These are phyloP conservation scores for Mimosa bimucronata DNA, from an alignment of 306 rosid species.

Conservation along the genomic window DNA sequence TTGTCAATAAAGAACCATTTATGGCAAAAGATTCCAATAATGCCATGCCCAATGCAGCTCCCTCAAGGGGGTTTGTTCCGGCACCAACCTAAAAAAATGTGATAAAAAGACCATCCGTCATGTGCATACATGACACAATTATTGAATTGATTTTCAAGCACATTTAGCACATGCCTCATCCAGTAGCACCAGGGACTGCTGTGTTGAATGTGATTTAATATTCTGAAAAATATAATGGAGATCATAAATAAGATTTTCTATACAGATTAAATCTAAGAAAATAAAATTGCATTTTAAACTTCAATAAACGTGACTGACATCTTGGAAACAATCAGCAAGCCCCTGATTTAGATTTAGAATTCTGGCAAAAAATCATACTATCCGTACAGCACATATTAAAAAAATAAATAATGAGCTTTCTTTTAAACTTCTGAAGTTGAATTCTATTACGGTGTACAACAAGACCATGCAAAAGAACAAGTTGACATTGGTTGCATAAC, in stretches of 20 bases:
- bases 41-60: conserved; percentile 97
- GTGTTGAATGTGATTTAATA: conserved; percentile 73
- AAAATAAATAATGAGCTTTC: background rate
- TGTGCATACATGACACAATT: conserved; percentile 14
- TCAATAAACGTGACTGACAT: background rate
- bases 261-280: conserved; percentile 1
- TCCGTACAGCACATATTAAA: background rate
- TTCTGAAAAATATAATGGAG: conserved; percentile 59
- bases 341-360: conserved; percentile 6
- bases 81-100: conserved; percentile 81
- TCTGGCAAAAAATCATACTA: conserved; percentile 11
- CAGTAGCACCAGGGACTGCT: conserved; percentile 76
- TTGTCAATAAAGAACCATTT: conserved; percentile 72
- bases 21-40: conserved; percentile 85
- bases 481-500: background rate
- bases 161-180: conserved; percentile 70
- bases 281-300: background rate
- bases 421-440: conserved; percentile 6
- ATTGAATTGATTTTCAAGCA: conserved; percentile 24
- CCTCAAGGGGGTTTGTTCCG: conserved; percentile 97
- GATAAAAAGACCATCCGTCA: conserved; percentile 32
- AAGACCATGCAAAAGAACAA: background rate
- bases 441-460: background rate
- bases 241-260: conserved; percentile 11
- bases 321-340: background rate